Conservation (phyloP, 306 rosid genomes). For the Mimosa pudica region DNA sequence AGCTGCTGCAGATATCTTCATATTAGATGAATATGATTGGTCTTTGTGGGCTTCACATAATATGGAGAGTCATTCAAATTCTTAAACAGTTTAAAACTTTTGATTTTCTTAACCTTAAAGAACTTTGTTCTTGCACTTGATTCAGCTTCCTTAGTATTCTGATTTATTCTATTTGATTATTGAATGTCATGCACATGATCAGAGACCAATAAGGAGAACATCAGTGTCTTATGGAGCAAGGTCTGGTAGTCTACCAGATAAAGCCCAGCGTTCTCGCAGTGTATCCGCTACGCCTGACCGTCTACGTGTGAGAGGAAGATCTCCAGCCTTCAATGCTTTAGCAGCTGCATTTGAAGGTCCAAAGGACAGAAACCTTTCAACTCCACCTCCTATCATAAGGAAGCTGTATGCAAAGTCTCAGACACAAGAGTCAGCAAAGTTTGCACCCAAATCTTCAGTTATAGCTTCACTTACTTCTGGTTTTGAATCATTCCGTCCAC, state of each 20-base stretch:
- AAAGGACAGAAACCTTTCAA: slow-evolving; percentile 83
- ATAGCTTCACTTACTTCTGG: slow-evolving; percentile 65
- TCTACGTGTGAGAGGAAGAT: slow-evolving; percentile 92
- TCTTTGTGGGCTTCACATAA: background rate
- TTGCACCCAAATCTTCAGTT: slow-evolving; percentile 62
- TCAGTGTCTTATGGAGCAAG: slow-evolving; percentile 80
- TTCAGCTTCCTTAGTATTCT: slow-evolving; percentile 25
- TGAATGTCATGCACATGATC: slow-evolving; percentile 34
- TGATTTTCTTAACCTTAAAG: background rate
- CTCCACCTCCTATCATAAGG: slow-evolving; percentile 90
- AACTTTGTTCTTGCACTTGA: slow-evolving; percentile 4
- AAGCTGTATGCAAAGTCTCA: slow-evolving; percentile 82
- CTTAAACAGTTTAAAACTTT: background rate
- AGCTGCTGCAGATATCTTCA: background rate
- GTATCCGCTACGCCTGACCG: slow-evolving; percentile 93
- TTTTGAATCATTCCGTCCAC: slow-evolving; percentile 62
- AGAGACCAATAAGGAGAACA: slow-evolving; percentile 91
- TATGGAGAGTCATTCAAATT: background rate
- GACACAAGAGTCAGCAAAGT: slow-evolving; percentile 58
- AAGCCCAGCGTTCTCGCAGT: slow-evolving; percentile 93
- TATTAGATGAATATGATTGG: background rate
- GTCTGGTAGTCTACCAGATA: slow-evolving; percentile 76
- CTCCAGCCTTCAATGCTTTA: slow-evolving; percentile 94
- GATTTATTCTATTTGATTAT: slow-evolving; percentile 31
- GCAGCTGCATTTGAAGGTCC: slow-evolving; percentile 88